phyloP scores from a whole-genome alignment of 2,329 filamentous ascomycete species.

The Gremmenia infestans region DNA sequence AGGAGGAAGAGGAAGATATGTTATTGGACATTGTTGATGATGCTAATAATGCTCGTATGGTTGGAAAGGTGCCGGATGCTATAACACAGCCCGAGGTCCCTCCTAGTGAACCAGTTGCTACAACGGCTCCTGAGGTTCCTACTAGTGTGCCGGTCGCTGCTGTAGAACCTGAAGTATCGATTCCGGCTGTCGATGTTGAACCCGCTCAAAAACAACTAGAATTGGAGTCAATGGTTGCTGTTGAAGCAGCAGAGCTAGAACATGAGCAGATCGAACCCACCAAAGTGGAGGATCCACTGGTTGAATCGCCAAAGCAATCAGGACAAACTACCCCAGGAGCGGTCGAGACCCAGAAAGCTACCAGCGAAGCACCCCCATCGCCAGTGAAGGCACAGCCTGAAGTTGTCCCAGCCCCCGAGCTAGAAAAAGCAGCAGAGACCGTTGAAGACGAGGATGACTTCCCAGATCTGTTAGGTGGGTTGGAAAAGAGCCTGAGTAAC shows the following conservation, averaged over 20 bases:
- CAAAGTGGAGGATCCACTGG: background rate
- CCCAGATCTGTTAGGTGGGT: slow-evolving; percentile 25
- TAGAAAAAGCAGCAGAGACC: background rate
- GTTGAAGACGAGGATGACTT: slow-evolving; percentile 19
- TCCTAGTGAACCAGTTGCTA: background rate
- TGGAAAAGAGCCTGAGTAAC: slow-evolving; percentile 24
- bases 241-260: background rate
- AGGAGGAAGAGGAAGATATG: slow-evolving; percentile 27
- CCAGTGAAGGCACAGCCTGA: background rate
- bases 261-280: background rate
- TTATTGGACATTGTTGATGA: slow-evolving; percentile 23
- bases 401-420: background rate
- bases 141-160: background rate
- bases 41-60: slow-evolving; percentile 14
- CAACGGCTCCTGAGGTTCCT: background rate
- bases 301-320: no score
- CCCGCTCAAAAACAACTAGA: background rate
- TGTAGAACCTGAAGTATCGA: background rate
- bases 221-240: background rate
- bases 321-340: no score
- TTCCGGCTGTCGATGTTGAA: background rate
- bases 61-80: background rate
- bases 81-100: no score
- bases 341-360: background rate
- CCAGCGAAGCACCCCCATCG: background rate